phyloP scores from a whole-genome alignment of 805 yeast species.

The Metschnikowia bowlesiae region DNA sequence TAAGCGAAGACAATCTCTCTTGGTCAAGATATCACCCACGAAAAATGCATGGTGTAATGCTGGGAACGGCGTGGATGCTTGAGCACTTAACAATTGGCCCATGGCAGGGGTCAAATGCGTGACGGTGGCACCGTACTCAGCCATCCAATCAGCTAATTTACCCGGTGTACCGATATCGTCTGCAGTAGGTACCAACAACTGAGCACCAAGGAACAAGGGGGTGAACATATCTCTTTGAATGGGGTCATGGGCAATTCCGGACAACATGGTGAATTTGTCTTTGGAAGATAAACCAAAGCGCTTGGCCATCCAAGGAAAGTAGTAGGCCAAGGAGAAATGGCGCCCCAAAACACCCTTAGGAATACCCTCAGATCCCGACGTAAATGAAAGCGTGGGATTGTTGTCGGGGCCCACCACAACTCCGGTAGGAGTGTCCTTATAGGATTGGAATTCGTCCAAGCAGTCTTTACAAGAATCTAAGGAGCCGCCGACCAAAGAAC shows the following conservation, averaged over 20 bases:
- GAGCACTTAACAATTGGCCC: slow-evolving; percentile 97
- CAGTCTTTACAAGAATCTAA: slow-evolving; percentile 40
- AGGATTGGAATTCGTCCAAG: slow-evolving; percentile 42
- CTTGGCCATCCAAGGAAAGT: slow-evolving; percentile 98
- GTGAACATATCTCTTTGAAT: slow-evolving; percentile 99
- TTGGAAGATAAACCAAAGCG: slow-evolving; percentile 70
- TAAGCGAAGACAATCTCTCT: slow-evolving; percentile 90
- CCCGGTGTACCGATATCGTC: slow-evolving; percentile 99
- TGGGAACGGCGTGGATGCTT: slow-evolving; percentile 85
- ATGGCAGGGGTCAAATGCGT: slow-evolving; percentile 99
- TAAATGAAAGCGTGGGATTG: slow-evolving; percentile 93
- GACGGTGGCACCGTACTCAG: slow-evolving; percentile 82
- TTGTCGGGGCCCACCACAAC: slow-evolving; percentile 96
- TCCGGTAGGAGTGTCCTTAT: slow-evolving; percentile 64
- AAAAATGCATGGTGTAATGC: slow-evolving; percentile 92
- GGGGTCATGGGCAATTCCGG: slow-evolving; percentile 99
- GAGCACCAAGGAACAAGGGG: slow-evolving; percentile 94
- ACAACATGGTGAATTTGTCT: slow-evolving; percentile 93
- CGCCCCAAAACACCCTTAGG: slow-evolving; percentile 99
- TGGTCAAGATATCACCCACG: slow-evolving; percentile 96
- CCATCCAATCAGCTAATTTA: slow-evolving; percentile 96
- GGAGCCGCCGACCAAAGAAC: slow-evolving; percentile 60
- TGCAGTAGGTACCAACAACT: slow-evolving; percentile 85
- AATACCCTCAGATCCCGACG: slow-evolving; percentile 96
- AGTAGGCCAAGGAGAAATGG: slow-evolving; percentile 93